A percentile compares a stretch with the other conserved stretches of the same genome.
These are phyloP conservation scores for Globisporangium yorkense DNA, from an alignment of 352 stramenopile species.

Conservation along the genomic window DNA sequence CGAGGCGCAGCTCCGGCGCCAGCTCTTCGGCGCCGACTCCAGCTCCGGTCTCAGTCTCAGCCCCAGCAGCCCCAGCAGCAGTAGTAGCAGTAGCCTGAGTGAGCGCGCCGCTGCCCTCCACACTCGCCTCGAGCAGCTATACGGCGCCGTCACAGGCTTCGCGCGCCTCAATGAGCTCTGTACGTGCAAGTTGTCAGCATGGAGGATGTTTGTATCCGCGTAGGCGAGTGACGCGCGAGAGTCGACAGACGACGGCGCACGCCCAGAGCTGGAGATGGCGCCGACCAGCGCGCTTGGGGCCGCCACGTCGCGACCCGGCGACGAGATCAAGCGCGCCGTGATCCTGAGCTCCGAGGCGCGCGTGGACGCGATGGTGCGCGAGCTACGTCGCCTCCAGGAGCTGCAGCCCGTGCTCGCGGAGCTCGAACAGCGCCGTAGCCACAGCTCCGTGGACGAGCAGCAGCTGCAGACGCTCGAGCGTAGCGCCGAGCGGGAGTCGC, in stretches of 20 bases:
- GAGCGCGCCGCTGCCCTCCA: slow-evolving; percentile 21
- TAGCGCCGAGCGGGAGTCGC: slow-evolving; percentile 23
- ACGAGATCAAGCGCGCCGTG: slow-evolving; percentile 56
- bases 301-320: slow-evolving; percentile 14
- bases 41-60: background rate
- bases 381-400: slow-evolving; percentile 43
- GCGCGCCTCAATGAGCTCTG: slow-evolving; percentile 42
- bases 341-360: slow-evolving; percentile 52
- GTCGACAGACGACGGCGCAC: slow-evolving; percentile 24
- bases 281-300: slow-evolving; percentile 19
- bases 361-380: slow-evolving; percentile 24
- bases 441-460: slow-evolving; percentile 12
- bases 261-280: slow-evolving; percentile 31
- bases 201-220: too few relatives aligned
- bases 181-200: slow-evolving; percentile 9
- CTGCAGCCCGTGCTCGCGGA: slow-evolving; percentile 37
- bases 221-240: background rate
- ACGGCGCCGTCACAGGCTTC: slow-evolving; percentile 25
- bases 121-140: slow-evolving; percentile 28
- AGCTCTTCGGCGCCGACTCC: slow-evolving; percentile 17
- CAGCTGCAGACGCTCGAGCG: slow-evolving; percentile 30
- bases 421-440: slow-evolving; percentile 27
- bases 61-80: slow-evolving; percentile 1
- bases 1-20: slow-evolving; percentile 30
- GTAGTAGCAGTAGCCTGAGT: slow-evolving; percentile 3